Evolutionary conservation across 2,329 filamentous ascomycete species (phyloP).

Genomic region (Fusarium annulatum): DNA sequence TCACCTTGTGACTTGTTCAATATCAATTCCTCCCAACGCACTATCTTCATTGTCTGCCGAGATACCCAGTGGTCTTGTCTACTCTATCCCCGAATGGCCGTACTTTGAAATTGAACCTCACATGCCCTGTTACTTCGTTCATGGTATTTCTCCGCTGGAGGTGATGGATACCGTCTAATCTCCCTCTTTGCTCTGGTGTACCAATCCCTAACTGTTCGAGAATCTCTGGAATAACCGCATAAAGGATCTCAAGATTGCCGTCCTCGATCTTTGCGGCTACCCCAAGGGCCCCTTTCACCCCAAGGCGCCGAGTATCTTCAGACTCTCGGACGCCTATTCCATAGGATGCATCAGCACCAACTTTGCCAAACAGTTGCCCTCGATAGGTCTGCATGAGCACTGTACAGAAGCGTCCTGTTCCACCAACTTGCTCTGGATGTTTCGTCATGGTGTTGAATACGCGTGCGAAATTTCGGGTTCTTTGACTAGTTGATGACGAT

Average conservation of each 20-base stretch:
- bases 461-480: conserved; percentile 43
- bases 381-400: conserved; percentile 54
- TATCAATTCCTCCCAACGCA: neutral
- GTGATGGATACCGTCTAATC: conserved; percentile 49
- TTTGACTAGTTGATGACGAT: neutral
- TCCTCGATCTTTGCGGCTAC: conserved; percentile 63
- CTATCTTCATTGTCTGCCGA: neutral
- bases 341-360: conserved; percentile 63
- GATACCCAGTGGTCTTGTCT: neutral
- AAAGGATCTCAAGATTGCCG: conserved; percentile 56
- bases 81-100: neutral
- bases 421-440: conserved; percentile 57
- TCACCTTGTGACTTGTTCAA: neutral
- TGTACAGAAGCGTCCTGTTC: conserved; percentile 60
- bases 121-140: conserved; percentile 51
- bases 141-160: conserved; percentile 52
- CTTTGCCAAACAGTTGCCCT: conserved; percentile 56
- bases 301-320: conserved; percentile 50
- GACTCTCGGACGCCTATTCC: conserved; percentile 55
- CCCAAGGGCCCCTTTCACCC: conserved; percentile 52
- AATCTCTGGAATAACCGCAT: conserved; percentile 57
- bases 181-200: conserved; percentile 41
- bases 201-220: conserved; percentile 57
- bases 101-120: conserved; percentile 31
- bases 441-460: conserved; percentile 57